phyloP scores from a whole-genome alignment of 352 stramenopile species.

The Globisporangium yorkense region DNA sequence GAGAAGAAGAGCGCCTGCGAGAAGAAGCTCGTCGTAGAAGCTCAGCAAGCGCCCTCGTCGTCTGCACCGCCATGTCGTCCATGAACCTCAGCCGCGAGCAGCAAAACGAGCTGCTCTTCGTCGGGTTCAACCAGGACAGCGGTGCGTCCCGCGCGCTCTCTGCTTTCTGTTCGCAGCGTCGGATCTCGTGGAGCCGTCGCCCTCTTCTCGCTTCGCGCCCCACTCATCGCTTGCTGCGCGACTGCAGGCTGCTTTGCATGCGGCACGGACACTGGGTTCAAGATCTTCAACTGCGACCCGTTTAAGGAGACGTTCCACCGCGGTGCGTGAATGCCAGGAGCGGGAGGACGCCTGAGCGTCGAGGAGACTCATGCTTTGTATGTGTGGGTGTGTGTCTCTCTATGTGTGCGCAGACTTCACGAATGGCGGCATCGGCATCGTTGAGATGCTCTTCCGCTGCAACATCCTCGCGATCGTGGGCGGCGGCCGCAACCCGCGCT shows the following conservation, averaged over 20 bases:
- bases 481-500: conserved; percentile 88
- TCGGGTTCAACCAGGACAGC: conserved; percentile 94
- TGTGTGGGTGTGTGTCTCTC: background rate
- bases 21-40: too few relatives aligned
- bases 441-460: conserved; percentile 99
- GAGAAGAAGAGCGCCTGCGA: background rate
- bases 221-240: background rate
- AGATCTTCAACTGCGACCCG: conserved; percentile 98
- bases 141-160: conserved; percentile 28
- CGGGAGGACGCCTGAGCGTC: background rate
- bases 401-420: conserved; percentile 67
- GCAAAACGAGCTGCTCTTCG: conserved; percentile 92
- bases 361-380: conserved; percentile 1
- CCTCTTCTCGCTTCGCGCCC: background rate
- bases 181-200: background rate
- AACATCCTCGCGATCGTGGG: conserved; percentile 97
- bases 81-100: conserved; percentile 88
- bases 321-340: conserved; percentile 25
- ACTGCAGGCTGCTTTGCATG: conserved; percentile 89
- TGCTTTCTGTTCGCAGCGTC: background rate
- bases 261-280: conserved; percentile 95
- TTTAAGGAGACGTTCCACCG: conserved; percentile 97
- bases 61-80: conserved; percentile 29
- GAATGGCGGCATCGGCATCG: conserved; percentile 94
- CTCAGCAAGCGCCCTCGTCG: background rate